Evolutionary conservation across 176 grass and related monocot genomes (phyloP).

Genomic region (Tillandsia fasciculata): DNA sequence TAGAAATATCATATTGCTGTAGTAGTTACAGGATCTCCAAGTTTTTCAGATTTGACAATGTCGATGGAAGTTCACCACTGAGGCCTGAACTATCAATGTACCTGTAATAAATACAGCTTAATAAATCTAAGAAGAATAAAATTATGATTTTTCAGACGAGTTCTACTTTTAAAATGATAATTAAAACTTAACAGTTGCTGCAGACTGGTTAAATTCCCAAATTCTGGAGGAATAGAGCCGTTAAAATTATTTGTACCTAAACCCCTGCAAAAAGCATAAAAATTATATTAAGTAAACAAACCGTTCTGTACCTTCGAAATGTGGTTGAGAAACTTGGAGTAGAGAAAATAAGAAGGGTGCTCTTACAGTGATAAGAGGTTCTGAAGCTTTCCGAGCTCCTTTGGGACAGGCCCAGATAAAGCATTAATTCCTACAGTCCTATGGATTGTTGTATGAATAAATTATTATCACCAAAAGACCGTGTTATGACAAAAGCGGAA

Average conservation of each 20-base stretch:
- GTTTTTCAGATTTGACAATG: background rate
- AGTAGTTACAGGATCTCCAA: background rate
- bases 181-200: background rate
- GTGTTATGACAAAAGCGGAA: no score
- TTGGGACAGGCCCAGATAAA: conserved; percentile 65
- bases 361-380: conserved; percentile 45
- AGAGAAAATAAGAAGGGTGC: background rate
- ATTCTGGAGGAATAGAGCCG: conserved; percentile 30
- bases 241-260: conserved; percentile 35
- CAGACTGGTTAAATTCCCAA: conserved; percentile 42
- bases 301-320: background rate
- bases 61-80: conserved; percentile 13
- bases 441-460: conserved; percentile 5
- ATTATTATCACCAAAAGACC: background rate
- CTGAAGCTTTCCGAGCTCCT: conserved; percentile 72
- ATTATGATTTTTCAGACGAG: background rate
- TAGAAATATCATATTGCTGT: no score
- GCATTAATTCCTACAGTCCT: conserved; percentile 57
- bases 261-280: conserved; percentile 22
- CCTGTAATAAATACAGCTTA: background rate
- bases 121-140: background rate
- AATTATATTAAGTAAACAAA: background rate
- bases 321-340: background rate
- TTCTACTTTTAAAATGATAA: background rate
- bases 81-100: conserved; percentile 9